Percentiles rank a stretch among this genome's conserved stretches.
These are phyloP conservation scores for Lentinula guzmanii DNA, from an alignment of 768 basidiomycete species.

Conservation along the genomic window DNA sequence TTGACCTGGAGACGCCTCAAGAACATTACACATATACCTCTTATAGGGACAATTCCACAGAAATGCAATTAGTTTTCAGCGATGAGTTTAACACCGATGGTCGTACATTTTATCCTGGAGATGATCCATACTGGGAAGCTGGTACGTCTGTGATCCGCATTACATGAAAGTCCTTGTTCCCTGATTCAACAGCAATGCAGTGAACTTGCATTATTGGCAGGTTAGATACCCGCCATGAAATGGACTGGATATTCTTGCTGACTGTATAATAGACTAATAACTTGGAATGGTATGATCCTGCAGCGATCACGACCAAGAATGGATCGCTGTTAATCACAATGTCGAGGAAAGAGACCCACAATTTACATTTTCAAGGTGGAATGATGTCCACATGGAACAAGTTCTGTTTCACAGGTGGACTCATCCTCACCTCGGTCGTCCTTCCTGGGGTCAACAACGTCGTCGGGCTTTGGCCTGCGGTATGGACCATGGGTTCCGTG, in stretches of 20 bases:
- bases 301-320: slow-evolving; percentile 62
- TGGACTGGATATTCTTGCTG: not conserved
- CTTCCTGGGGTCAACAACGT: slow-evolving; percentile 66
- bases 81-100: slow-evolving; percentile 84
- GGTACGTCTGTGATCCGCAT: not conserved
- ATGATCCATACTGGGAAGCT: slow-evolving; percentile 90
- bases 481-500: not conserved
- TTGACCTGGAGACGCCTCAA: slow-evolving; percentile 72
- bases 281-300: slow-evolving; percentile 88
- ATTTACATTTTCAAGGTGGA: slow-evolving; percentile 67
- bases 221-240: slow-evolving; percentile 18
- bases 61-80: slow-evolving; percentile 72
- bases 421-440: slow-evolving; percentile 62
- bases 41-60: slow-evolving; percentile 43
- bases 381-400: slow-evolving; percentile 74
- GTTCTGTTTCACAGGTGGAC: slow-evolving; percentile 90
- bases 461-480: slow-evolving; percentile 50
- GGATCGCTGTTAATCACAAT: slow-evolving; percentile 78
- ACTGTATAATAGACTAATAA: slow-evolving; percentile 48
- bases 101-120: slow-evolving; percentile 79
- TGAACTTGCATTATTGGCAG: slow-evolving; percentile 75
- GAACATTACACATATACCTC: slow-evolving; percentile 47
- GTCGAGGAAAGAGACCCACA: slow-evolving; percentile 58
- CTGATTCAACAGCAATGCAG: slow-evolving; percentile 14
- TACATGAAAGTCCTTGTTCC: not conserved